Evolutionary conservation across 208 protist species (phyloP), one percentile per base, ranked within the genome.

Genomic region (Acanthamoeba castellanii): DNA sequence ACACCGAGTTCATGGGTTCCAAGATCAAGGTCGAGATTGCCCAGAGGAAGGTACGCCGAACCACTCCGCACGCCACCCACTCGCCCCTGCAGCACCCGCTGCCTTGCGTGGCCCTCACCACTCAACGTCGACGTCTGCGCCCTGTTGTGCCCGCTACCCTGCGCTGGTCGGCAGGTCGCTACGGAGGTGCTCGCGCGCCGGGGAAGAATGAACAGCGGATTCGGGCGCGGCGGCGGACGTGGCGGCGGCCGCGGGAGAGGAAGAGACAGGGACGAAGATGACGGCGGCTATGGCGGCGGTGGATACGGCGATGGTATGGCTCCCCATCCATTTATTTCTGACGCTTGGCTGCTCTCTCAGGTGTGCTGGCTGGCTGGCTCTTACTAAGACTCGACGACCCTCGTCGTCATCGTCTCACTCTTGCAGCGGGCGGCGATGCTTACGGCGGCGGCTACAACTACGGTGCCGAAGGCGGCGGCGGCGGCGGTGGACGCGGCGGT

Each of bases 391-490:
- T 42, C 37, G 3, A 42, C 37, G 37, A 42, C 37, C 37, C 37
- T 42, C 37, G 0, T 42, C 37, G 3, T 42, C 37, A 2, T 42
- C 37, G 0, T 3, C 2, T 3, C 3, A 0, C 3, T 42, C 37
- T 42, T 42, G 37, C 37, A 42, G 37, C 89, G 30, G 87, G 93
- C 25, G 85, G 85, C 52, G 84, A 45, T 16, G 27, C 45, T 30
- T 52, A 57, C 59, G 72, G 93, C 20, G 64, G 34, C 93, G 37
- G 93, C 74, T 52, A 91, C 27, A 68, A 72, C 64, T 93, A 59
- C 84, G 66, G 57, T 11, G 45, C 18, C 25, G 89, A 47, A 18
- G 68, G 59, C 32, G 50, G 50, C 82, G 55, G 25, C 13, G 55
- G 59, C 27, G 59, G 92, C 37, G 92, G 92, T 59, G 74, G 30